phyloP scores from a whole-genome alignment of 352 stramenopile genomes.

The Plasmopara viticola region DNA sequence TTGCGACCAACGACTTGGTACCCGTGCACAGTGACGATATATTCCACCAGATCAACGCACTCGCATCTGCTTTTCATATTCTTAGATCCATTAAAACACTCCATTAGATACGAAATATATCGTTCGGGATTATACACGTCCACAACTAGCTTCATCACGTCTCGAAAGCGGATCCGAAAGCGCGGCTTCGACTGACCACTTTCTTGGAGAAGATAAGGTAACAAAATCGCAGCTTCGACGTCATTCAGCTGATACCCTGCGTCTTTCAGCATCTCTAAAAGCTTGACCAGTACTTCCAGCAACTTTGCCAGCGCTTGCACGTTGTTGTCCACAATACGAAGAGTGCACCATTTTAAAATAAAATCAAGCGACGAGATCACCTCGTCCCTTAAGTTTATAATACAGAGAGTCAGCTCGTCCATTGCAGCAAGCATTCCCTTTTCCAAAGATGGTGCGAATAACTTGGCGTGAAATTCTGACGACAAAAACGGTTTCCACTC shows the following conservation, averaged over 20 bases:
- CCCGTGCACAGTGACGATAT: slow-evolving; percentile 56
- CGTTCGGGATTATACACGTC: slow-evolving; percentile 80
- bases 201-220: slow-evolving; percentile 80
- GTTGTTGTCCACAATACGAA: slow-evolving; percentile 86
- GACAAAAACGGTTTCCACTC: slow-evolving; percentile 76
- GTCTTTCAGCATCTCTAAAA: slow-evolving; percentile 76
- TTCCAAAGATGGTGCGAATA: slow-evolving; percentile 73
- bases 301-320: slow-evolving; percentile 80
- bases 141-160: slow-evolving; percentile 76
- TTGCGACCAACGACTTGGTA: slow-evolving; percentile 65
- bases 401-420: slow-evolving; percentile 61
- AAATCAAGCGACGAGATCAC: slow-evolving; percentile 64
- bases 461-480: slow-evolving; percentile 59
- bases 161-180: slow-evolving; percentile 76
- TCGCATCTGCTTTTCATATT: slow-evolving; percentile 84
- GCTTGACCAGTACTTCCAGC: slow-evolving; percentile 72
- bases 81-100: slow-evolving; percentile 82
- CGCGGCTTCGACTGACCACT: slow-evolving; percentile 79
- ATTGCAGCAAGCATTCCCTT: slow-evolving; percentile 82
- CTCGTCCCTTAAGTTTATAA: slow-evolving; percentile 59
- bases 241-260: slow-evolving; percentile 65
- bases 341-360: slow-evolving; percentile 80
- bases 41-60: slow-evolving; percentile 79
- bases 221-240: slow-evolving; percentile 72
- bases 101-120: slow-evolving; percentile 62